Evolutionary conservation across 2,329 filamentous ascomycete genomes (phyloP).

Genomic region (Pseudocercospora fijiensis): DNA sequence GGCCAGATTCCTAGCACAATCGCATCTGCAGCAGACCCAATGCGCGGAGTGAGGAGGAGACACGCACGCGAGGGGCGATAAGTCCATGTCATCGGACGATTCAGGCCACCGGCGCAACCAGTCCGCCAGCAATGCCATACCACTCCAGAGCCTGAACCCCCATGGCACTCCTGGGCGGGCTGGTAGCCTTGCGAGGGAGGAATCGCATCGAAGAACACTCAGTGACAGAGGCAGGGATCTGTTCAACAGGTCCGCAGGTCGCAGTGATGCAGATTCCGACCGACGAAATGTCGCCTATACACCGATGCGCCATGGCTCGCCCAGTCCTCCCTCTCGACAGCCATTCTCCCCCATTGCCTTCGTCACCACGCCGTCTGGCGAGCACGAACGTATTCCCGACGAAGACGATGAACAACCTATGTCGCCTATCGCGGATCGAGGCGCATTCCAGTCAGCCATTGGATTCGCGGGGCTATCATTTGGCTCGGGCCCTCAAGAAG

Average conservation of each 20-base stretch:
- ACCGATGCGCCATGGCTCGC: conserved; percentile 53
- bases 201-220: conserved; percentile 46
- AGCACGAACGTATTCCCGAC: conserved; percentile 33
- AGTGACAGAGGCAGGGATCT: conserved; percentile 51
- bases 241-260: conserved; percentile 31
- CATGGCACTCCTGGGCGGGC: conserved; percentile 33
- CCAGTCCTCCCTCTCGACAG: conserved; percentile 43
- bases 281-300: conserved; percentile 45
- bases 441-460: conserved; percentile 52
- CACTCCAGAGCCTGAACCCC: conserved; percentile 57
- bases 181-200: conserved; percentile 32
- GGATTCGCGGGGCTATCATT: conserved; percentile 50
- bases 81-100: conserved; percentile 51
- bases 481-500: conserved; percentile 16
- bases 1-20: neutral
- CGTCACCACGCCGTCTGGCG: conserved; percentile 41
- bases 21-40: neutral
- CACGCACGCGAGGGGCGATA: conserved; percentile 17
- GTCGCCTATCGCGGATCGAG: conserved; percentile 48
- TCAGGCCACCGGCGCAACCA: conserved; percentile 48
- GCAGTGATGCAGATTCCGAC: conserved; percentile 6
- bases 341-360: conserved; percentile 33
- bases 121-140: conserved; percentile 61
- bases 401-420: conserved; percentile 41
- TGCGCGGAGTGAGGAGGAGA: neutral